Evolutionary conservation across 2,329 filamentous ascomycete species (phyloP), one percentile per base, ranked within the genome.

Genomic region (Chaetomium sp.): DNA sequence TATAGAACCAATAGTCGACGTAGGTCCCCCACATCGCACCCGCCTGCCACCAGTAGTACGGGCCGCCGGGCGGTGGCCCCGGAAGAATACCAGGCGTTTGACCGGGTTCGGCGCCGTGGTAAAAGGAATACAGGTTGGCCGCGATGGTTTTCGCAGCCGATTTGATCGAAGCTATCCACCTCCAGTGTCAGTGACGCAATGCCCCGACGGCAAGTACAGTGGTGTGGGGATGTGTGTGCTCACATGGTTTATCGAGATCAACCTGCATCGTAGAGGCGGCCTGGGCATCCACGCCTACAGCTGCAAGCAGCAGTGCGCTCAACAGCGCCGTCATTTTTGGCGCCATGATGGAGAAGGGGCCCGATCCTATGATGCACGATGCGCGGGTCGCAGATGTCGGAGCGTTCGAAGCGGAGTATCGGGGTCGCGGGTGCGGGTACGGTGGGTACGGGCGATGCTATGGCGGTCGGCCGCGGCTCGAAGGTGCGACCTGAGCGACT

Each of bases 11-110:
- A 66, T 86, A 86, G 67, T 86, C 81, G 54, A 87, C 76, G 58
- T 84, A 65, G 2, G 80, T 79, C 63, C 81, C 79, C 73, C 84
- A 85, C 71, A 87, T 73, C 19, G 79, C 78, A 60, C 80, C 78
- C 9, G 77, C 79, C 67, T 86, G 81, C 84, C 83, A 87, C 83
- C 84, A 87, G 72, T 85, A 86, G 65, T 81, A 82, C 46, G 71
- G 69, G 32, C 74, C 75, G 19, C 57, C 65, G 4, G 74, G 72
- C 6, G 75, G 76, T 37, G 76, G 76, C 6, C 76, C 76, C 2
- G 75, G 75, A 1, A 78, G 70, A 55, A 78, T 76, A 19, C 76
- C 76, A 11, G 73, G 70, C 1, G 69, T 74, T 54, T 69, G 65
- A 32, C 76, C 76, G 1, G 72, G 68, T 46, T 74, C 61, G 56